A percentile compares a stretch with the other conserved stretches of the same genome.
These are phyloP conservation scores for Anthracocystis setariae DNA, from an alignment of 1,284 basidiomycete genomes.

Conservation along the genomic window DNA sequence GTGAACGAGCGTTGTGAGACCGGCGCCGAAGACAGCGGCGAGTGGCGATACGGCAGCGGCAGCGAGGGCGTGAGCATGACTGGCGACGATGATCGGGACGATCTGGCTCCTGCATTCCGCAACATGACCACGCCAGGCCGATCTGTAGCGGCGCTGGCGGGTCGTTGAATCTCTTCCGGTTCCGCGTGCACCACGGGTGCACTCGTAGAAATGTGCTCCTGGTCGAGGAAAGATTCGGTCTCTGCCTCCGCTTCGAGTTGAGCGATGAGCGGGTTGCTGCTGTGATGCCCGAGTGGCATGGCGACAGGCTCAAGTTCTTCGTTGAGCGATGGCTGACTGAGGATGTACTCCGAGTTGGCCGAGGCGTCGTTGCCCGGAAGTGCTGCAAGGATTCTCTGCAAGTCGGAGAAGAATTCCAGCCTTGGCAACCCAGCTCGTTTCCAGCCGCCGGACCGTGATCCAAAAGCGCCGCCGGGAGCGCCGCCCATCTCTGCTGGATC, in stretches of 20 bases:
- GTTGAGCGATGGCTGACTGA: constrained; percentile 8
- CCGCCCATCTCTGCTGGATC: constrained; percentile 36
- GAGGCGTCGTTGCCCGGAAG: constrained; percentile 41
- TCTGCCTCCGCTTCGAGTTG: constrained; percentile 37
- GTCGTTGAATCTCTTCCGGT: neutral
- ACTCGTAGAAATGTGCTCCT: constrained; percentile 20
- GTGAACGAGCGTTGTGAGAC: constrained; percentile 5
- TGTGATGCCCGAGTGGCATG: constrained; percentile 34
- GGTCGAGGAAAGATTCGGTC: constrained; percentile 21
- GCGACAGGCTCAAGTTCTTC: constrained; percentile 29
- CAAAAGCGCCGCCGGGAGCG: constrained; percentile 30
- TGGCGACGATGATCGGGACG: constrained; percentile 19
- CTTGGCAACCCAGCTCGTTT: constrained; percentile 41
- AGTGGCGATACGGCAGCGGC: constrained; percentile 30
- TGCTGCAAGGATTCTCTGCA: constrained; percentile 32
- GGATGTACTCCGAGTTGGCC: constrained; percentile 28
- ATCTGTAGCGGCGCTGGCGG: neutral
- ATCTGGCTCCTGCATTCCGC: neutral
- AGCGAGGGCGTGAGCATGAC: constrained; percentile 11
- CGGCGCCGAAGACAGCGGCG: constrained; percentile 8
- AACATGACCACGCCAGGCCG: constrained; percentile 1
- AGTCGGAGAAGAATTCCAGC: constrained; percentile 50
- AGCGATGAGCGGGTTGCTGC: constrained; percentile 24
- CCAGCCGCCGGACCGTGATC: constrained; percentile 38
- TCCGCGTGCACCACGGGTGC: neutral